Conservation (phyloP, 257 asterid species). For the Solanum appendiculatum region DNA sequence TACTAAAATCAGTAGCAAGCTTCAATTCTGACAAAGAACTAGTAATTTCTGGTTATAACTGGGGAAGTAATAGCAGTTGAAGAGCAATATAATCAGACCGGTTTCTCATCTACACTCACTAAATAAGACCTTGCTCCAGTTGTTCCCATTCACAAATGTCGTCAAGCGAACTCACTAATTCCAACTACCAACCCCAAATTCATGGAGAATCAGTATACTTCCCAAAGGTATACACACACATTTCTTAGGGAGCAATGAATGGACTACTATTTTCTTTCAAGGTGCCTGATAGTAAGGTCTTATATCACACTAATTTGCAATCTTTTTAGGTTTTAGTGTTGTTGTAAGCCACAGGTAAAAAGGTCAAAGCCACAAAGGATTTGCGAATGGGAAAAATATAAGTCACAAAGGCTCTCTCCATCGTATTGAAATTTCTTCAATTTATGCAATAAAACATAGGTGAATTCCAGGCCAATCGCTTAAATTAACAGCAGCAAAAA, state of each 20-base stretch:
- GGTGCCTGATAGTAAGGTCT: neutral
- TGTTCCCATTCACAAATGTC: constrained; percentile 35
- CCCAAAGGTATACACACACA: neutral
- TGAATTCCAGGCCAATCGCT: neutral
- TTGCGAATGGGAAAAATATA: neutral
- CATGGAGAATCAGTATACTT: constrained; percentile 1
- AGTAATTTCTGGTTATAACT: neutral
- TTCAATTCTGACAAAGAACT: neutral
- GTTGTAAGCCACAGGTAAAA: neutral
- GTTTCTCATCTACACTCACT: constrained; percentile 4
- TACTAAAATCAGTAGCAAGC: neutral
- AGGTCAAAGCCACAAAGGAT: neutral
- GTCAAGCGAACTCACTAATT: constrained; percentile 11
- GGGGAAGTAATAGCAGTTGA: neutral
- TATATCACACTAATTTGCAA: neutral
- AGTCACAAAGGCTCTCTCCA: neutral
- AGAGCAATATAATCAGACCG: neutral
- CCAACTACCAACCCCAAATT: constrained; percentile 28
- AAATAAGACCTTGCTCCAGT: constrained; percentile 6
- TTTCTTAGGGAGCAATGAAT: neutral
- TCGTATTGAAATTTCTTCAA: neutral
- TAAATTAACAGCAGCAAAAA: neutral
- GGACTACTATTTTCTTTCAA: neutral
- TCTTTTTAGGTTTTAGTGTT: neutral
- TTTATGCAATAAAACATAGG: neutral